Base-by-base conservation (phyloP, 2,329 filamentous ascomycete species). In the Emergomyces pasteurianus region DNA sequence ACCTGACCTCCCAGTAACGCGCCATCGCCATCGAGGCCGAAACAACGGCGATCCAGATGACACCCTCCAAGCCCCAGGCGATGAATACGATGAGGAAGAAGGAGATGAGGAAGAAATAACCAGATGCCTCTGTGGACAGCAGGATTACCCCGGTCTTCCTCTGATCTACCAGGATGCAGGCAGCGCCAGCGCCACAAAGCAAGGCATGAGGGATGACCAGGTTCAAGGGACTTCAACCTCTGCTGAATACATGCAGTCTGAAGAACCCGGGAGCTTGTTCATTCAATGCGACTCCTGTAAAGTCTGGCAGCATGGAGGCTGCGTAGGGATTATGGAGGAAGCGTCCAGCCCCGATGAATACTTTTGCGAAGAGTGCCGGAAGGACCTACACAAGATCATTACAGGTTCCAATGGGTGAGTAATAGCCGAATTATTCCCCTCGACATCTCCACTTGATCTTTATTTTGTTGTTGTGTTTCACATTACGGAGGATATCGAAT, bases 241-340 rank as follows among this genome's bases (percentile, higher is more conserved):
- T 77, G 85, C 77, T 78, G 86, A 78, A 63, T 80, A 82, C 63
- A 70, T 79, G 65, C 80, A 90, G 64, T 84, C 86, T 38, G 91
- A 96, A 69, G 92, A 97, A 66, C 82, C 92, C 66, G 94, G 92
- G 52, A 92, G 92, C 58, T 88, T 97, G 75, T 99, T 96, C 76
- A 92, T 99, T 66, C 92, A 97, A 79, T 99, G 94, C 82, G 94
- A 97, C 76, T 81, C 89, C 65, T 99, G 94, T 80, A 95, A 95
- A 73, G 94, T 97, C 65, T 99, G 92, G 94, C 94, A 99, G 74
- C 94, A 99, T 73, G 94, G 94, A 69, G 92, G 92, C 63, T 99
- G 94, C 71, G 92, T 99, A 62, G 92, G 94, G 63, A 96, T 99
- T 70, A 91, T 95, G 78, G 94, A 94, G 67, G 92, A 96, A 75